Percentiles rank a stretch among this genome's conserved stretches.
Conservation (phyloP, 139 green algal species). For the Chlorella sorokiniana region DNA sequence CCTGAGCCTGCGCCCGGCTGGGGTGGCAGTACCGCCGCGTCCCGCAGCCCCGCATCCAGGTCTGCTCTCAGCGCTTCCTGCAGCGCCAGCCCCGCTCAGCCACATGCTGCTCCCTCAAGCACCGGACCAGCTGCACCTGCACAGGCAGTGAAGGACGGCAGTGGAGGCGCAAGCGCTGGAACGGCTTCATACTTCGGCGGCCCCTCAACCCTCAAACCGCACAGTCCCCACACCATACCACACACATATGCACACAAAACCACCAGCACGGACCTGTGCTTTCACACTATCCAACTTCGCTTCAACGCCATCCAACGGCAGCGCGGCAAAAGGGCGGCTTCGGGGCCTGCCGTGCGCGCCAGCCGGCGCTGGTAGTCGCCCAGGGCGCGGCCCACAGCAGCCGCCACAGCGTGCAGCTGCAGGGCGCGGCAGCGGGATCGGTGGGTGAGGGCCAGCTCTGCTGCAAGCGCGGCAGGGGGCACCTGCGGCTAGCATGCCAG, state of each 20-base stretch:
- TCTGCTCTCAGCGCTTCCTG: slow-evolving; percentile 20
- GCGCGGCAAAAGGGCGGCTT: slow-evolving; percentile 1
- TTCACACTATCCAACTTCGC: slow-evolving; percentile 34
- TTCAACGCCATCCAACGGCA: slow-evolving; percentile 24
- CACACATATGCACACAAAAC: neutral
- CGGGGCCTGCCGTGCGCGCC: neutral
- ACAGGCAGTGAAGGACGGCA: neutral
- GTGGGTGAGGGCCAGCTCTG: neutral
- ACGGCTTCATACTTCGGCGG: neutral
- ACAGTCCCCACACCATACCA: neutral
- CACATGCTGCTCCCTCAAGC: slow-evolving; percentile 26
- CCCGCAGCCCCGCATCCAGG: slow-evolving; percentile 20
- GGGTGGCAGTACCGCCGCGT: neutral
- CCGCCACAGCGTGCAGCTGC: slow-evolving; percentile 17
- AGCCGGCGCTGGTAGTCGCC: slow-evolving; percentile 11
- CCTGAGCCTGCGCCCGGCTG: neutral
- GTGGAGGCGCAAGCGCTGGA: neutral
- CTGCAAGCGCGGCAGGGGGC: neutral
- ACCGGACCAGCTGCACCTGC: slow-evolving; percentile 29
- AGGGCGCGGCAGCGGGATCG: neutral
- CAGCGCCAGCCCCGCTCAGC: slow-evolving; percentile 8
- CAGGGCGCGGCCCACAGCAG: slow-evolving; percentile 12
- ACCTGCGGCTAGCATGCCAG: too few species aligned
- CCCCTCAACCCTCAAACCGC: neutral
- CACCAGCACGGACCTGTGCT: slow-evolving; percentile 20